Percentiles rank a stretch among this genome's conserved stretches.
Evolutionary conservation across 352 stramenopile species (phyloP).

Genomic region (Pythium folliculosum): DNA sequence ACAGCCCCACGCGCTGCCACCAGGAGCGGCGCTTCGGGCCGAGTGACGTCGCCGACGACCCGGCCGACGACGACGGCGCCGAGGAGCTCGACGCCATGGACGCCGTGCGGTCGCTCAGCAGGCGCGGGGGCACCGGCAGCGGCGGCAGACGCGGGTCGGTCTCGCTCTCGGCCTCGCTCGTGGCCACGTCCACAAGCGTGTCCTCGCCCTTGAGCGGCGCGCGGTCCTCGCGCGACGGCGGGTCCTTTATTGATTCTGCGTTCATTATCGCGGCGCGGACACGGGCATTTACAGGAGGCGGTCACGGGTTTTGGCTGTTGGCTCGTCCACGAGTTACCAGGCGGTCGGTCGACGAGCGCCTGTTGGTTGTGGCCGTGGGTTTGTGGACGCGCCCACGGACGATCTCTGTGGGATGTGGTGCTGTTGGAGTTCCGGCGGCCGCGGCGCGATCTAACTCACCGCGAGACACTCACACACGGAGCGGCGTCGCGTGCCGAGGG

Average conservation of each 20-base stretch:
- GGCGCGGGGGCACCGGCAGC: constrained; percentile 9
- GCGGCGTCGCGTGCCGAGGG: too few relatives aligned
- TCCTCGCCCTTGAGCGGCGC: background rate
- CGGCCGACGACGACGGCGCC: background rate
- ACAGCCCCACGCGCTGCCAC: constrained; percentile 21
- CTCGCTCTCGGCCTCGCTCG: constrained; percentile 8
- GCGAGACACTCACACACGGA: too few relatives aligned
- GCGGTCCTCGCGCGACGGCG: too few relatives aligned
- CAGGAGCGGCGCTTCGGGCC: constrained; percentile 24
- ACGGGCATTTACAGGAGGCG: background rate
- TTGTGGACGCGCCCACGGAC: too few relatives aligned
- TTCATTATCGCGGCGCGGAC: background rate
- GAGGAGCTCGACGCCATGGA: constrained; percentile 13
- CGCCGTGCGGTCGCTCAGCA: constrained; percentile 23
- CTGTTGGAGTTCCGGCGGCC: too few relatives aligned
- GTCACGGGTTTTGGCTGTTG: constrained; percentile 1
- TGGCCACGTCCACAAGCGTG: constrained; percentile 15
- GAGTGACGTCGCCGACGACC: background rate
- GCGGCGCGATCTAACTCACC: too few relatives aligned
- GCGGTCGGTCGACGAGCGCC: too few relatives aligned
- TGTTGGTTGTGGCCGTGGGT: background rate
- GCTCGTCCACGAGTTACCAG: too few relatives aligned
- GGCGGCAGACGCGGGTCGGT: background rate
- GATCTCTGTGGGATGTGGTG: too few relatives aligned
- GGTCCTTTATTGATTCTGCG: constrained; percentile 5